phyloP scores from a whole-genome alignment of 768 basidiomycete genomes.

The Tylopilus cervinicoccineus region DNA sequence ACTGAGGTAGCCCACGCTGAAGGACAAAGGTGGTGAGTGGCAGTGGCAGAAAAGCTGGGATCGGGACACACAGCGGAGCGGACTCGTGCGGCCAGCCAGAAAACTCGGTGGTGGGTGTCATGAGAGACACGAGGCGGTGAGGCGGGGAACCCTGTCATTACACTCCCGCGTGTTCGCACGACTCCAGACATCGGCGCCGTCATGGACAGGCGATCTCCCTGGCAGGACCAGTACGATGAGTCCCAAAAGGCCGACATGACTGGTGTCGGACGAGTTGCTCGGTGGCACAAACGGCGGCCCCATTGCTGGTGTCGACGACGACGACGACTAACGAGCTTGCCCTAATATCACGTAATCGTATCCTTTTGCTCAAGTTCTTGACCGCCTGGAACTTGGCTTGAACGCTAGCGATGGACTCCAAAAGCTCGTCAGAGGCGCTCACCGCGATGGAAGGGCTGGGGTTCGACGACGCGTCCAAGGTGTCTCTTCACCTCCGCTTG shows the following conservation, averaged over 20 bases:
- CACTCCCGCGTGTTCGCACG: constrained; percentile 27
- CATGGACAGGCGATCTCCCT: constrained; percentile 3
- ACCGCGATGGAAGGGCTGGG: constrained; percentile 36
- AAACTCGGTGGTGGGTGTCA: constrained; percentile 43
- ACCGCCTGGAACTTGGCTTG: constrained; percentile 6
- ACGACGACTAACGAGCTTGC: constrained; percentile 2
- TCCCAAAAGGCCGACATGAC: constrained; percentile 1
- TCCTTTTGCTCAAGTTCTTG: constrained; percentile 27
- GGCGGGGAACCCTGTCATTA: constrained; percentile 24
- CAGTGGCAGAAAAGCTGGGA: constrained; percentile 9
- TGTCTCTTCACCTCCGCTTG: constrained; percentile 22
- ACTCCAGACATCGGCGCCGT: constrained; percentile 18
- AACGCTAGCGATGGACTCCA: constrained; percentile 17
- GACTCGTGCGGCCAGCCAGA: constrained; percentile 46
- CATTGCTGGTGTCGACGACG: constrained; percentile 12
- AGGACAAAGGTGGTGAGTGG: constrained; percentile 11
- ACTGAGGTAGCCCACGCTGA: constrained; percentile 56
- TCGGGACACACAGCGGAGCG: constrained; percentile 46
- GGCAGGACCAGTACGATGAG: neutral
- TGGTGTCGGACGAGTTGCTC: constrained; percentile 1
- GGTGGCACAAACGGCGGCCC: constrained; percentile 1
- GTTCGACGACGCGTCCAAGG: constrained; percentile 79
- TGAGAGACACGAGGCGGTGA: constrained; percentile 37
- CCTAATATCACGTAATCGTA: constrained; percentile 23
- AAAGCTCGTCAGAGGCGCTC: constrained; percentile 23